phyloP scores from a whole-genome alignment of 768 basidiomycete species.

The Macrolepiota dolichaula region DNA sequence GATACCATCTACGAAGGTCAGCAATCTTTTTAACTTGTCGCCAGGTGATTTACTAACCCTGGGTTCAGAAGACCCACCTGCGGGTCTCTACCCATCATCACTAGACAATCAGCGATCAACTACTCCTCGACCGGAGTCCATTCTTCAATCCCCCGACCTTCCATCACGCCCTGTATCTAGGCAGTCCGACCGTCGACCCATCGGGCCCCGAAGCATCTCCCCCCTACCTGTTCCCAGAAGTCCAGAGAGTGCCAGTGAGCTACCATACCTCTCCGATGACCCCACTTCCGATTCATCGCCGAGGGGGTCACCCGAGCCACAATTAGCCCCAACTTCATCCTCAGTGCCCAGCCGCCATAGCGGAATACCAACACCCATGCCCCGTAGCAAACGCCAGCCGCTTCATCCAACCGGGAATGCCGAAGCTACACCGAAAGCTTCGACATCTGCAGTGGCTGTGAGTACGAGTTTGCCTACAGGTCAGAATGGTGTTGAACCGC shows the following conservation, averaged over 20 bases:
- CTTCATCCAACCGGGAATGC: slow-evolving; percentile 52
- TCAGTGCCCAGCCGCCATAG: slow-evolving; percentile 24
- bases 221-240: slow-evolving; percentile 53
- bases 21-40: slow-evolving; percentile 13
- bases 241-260: slow-evolving; percentile 30
- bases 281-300: slow-evolving; percentile 18
- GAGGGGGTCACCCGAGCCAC: slow-evolving; percentile 8
- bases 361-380: slow-evolving; percentile 45
- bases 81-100: slow-evolving; percentile 49
- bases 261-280: slow-evolving; percentile 46
- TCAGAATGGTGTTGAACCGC: slow-evolving; percentile 56
- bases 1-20: slow-evolving; percentile 79
- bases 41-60: slow-evolving; percentile 11
- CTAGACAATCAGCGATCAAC: slow-evolving; percentile 41
- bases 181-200: slow-evolving; percentile 56
- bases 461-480: slow-evolving; percentile 28
- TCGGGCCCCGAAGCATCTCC: slow-evolving; percentile 75
- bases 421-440: slow-evolving; percentile 51
- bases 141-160: slow-evolving; percentile 25
- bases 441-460: slow-evolving; percentile 19
- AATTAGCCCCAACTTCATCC: slow-evolving; percentile 15
- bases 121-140: slow-evolving; percentile 46
- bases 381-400: slow-evolving; percentile 69
- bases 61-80: slow-evolving; percentile 56
- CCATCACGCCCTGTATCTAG: slow-evolving; percentile 40